These are phyloP conservation scores for Pichia sp. DNA, from an alignment of 1,139 yeast genomes.

Conservation along the genomic window DNA sequence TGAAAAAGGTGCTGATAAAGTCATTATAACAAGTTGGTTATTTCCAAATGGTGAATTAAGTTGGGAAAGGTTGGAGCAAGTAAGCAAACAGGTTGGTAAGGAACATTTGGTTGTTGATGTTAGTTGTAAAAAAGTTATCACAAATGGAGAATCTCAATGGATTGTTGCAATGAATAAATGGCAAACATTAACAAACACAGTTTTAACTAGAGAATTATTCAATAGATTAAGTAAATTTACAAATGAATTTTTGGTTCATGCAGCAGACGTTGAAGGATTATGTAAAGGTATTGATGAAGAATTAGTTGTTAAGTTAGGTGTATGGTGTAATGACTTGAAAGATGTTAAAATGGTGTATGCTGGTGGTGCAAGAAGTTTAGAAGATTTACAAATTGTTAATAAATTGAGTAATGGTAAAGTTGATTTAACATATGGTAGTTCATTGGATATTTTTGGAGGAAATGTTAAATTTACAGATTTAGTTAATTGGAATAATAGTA, in stretches of 20 bases:
- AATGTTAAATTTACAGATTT: slow-evolving; percentile 71
- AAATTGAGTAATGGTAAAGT: slow-evolving; percentile 70
- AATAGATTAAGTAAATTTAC: slow-evolving; percentile 55
- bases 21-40: slow-evolving; percentile 89
- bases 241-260: slow-evolving; percentile 84
- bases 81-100: slow-evolving; percentile 53
- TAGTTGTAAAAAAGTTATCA: slow-evolving; percentile 60
- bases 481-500: slow-evolving; percentile 55
- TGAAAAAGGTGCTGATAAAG: slow-evolving; percentile 61
- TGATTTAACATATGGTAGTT: slow-evolving; percentile 88
- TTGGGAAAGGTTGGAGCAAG: slow-evolving; percentile 43
- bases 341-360: slow-evolving; percentile 83
- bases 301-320: slow-evolving; percentile 62
- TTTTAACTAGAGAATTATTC: slow-evolving; percentile 49
- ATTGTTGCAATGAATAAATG: slow-evolving; percentile 94
- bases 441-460: slow-evolving; percentile 94
- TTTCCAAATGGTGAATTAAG: slow-evolving; percentile 60
- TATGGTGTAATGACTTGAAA: slow-evolving; percentile 79
- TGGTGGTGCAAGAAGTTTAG: slow-evolving; percentile 82
- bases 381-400: slow-evolving; percentile 62
- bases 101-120: slow-evolving; percentile 77
- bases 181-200: slow-evolving; percentile 78
- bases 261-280: slow-evolving; percentile 97
- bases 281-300: slow-evolving; percentile 87
- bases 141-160: slow-evolving; percentile 47